Base-by-base conservation (phyloP, 352 stramenopile genomes). In the Globisporangium irregulare region DNA sequence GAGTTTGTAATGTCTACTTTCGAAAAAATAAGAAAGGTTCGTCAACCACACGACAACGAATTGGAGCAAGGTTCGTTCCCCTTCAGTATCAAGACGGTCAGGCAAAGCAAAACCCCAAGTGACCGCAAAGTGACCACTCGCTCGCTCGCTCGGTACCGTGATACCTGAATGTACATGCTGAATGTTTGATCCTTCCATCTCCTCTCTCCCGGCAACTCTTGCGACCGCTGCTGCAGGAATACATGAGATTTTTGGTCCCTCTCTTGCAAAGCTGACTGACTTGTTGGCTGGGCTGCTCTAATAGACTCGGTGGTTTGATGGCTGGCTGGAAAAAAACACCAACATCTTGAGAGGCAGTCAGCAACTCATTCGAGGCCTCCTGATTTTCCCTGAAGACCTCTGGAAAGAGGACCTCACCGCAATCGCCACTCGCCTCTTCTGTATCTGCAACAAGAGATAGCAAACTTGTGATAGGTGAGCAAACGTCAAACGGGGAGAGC, bases 141-240 rank as follows among this genome's bases (percentile, higher is more conserved):
- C 41, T 48, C 41, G 5, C 41, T 48, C 15, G 41, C 15, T 48
- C 14, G 15, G 43, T 22, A 51, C 43, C 43, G 15, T 22, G 43
- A 50, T 51, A 51, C 43, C 43, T 51, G 43, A 51, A 51, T 51
- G 43, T 18, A 20, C 41, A 32, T 48, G 41, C 41, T 48, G 15
- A 15, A 48, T 48, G 36, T 50, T 50, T 18, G 15, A 7, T 5
- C 41, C 18, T 18, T 20, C 41, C 41, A 50, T n/a, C 15, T 51
- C 43, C 43, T 51, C 43, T 18, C 15, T 22, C 43, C n/a, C 43
- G 43, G 43, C 18, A 51, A 51, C 43, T 10, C 43, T 51, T 22
- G 43, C 43, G 43, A 51, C 43, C 43, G 43, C 43, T 51, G 18
- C 43, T 51, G 43, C 43, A 51, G 43, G 43, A 51, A 51, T 51